Evolutionary conservation across 2,329 filamentous ascomycete genomes (phyloP).

Genomic region (Curvularia lunata): DNA sequence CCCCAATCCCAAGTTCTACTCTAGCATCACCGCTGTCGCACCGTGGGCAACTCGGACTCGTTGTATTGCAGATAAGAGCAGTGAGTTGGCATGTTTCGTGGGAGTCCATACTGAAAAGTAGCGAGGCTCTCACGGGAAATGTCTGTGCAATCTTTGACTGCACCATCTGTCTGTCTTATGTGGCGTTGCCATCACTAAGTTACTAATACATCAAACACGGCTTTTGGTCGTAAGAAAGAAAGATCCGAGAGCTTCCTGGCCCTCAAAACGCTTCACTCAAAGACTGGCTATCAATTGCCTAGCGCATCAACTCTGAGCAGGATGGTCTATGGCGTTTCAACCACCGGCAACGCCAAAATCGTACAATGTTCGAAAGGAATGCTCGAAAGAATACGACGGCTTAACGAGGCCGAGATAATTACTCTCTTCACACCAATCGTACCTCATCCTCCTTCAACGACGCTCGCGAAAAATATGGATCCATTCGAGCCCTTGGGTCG

Average conservation of each 20-base stretch:
- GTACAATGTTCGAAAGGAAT: conserved; percentile 35
- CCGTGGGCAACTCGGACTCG: conserved; percentile 8
- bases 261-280: conserved; percentile 8
- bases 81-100: conserved; percentile 7
- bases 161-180: neutral
- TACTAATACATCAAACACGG: neutral
- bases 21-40: conserved; percentile 15
- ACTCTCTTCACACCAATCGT: conserved; percentile 62
- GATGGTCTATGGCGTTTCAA: conserved; percentile 8
- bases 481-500: conserved; percentile 76
- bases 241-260: neutral
- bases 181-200: neutral
- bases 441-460: conserved; percentile 49
- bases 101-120: conserved; percentile 9
- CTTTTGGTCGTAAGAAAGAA: neutral
- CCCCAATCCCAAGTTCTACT: conserved; percentile 21
- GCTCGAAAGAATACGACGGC: conserved; percentile 38
- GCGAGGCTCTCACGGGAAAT: conserved; percentile 11
- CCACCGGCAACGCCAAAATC: conserved; percentile 27
- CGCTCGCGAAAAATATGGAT: conserved; percentile 59
- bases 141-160: conserved; percentile 1
- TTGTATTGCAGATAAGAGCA: conserved; percentile 12
- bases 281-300: neutral
- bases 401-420: conserved; percentile 50
- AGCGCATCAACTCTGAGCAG: neutral